Base-by-base conservation (phyloP, 306 rosid genomes). In the Heteromeles arbutifolia region DNA sequence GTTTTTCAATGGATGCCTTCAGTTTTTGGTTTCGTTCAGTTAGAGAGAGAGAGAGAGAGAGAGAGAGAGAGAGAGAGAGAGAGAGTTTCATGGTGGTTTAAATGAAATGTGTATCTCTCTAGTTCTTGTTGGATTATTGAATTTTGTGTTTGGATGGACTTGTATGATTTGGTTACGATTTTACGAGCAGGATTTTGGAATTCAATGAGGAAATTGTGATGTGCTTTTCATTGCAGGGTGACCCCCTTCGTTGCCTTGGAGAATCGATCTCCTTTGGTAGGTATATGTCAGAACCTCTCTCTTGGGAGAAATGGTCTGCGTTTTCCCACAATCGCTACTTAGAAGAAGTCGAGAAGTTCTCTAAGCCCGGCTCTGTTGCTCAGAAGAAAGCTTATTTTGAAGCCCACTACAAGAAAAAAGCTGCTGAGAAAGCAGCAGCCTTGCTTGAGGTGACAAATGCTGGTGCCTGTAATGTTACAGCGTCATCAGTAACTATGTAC, bases 291-390 rank as follows among this genome's bases (percentile, higher is more conserved):
- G 97, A 92, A 70, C 45, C 78, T 61, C 74, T 95, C 77, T 87
- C 88, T 70, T 95, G 99, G 99, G 99, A 84, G 73, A 95, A 82
- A 84, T 90, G 92, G 90, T 95, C 98, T 25, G 52, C 90, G 31
- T 95, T 95, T 84, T 70, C 99, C 13, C 92, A 86, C 8, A 92
- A 92, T 28, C 96, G 93, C 12, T 89, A 92, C 78, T 86, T 89
- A 8, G 99, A 95, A 74, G 99, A 95, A 82, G 96, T 82, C 3
- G 96, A 92, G 65, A 89, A 81, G 62, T 89, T 82, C 76, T 90
- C 97, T 14, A 95, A 85, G 77, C 97, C 97, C 1, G 99, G 99
- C 58, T 89, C 93, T 63, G 99, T 95, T 80, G 99, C 99, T 7
- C 88, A 88, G 57, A 90, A 86, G 87, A 90, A 78, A 72, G 97